Percentiles rank a stretch among this genome's conserved stretches.
These are phyloP conservation scores for Logfia minima DNA, from an alignment of 129 eudicot genomes.

Conservation along the genomic window DNA sequence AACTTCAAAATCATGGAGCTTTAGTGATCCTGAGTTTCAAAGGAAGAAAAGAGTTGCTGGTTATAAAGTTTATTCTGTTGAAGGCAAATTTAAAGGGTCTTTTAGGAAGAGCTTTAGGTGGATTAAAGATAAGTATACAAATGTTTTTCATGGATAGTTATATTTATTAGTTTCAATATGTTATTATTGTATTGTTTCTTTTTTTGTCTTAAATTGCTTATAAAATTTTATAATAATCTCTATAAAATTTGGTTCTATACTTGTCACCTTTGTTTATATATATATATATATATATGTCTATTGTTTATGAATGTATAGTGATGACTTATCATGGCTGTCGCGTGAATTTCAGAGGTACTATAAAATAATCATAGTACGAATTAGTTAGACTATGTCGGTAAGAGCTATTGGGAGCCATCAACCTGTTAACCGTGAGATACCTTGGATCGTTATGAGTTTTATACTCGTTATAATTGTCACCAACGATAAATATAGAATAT, in stretches of 20 bases:
- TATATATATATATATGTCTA: too few relatives aligned
- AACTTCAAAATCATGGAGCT: conserved; percentile 51
- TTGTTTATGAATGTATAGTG: neutral
- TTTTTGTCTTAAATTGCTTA: neutral
- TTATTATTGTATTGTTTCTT: neutral
- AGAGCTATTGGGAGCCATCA: too few relatives aligned
- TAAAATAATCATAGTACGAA: too few relatives aligned
- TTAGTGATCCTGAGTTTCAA: conserved; percentile 89
- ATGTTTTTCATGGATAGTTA: conserved; percentile 57
- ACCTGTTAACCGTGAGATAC: too few relatives aligned
- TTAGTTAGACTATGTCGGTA: too few relatives aligned
- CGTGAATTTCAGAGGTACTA: too few relatives aligned
- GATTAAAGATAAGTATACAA: conserved; percentile 63
- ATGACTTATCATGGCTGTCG: neutral
- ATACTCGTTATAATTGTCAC: neutral
- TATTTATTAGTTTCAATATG: neutral
- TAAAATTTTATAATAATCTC: neutral
- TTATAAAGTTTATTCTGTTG: conserved; percentile 72
- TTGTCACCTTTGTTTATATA: neutral
- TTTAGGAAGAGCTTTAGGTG: conserved; percentile 79
- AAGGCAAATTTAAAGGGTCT: conserved; percentile 84
- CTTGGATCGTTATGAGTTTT: too few relatives aligned
- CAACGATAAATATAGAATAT: neutral
- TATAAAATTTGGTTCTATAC: neutral
- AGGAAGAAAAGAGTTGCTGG: conserved; percentile 93